Evolutionary conservation across 208 protist species (phyloP), one percentile per base, ranked within the genome.

Genomic region (Crithidia brevicula): DNA sequence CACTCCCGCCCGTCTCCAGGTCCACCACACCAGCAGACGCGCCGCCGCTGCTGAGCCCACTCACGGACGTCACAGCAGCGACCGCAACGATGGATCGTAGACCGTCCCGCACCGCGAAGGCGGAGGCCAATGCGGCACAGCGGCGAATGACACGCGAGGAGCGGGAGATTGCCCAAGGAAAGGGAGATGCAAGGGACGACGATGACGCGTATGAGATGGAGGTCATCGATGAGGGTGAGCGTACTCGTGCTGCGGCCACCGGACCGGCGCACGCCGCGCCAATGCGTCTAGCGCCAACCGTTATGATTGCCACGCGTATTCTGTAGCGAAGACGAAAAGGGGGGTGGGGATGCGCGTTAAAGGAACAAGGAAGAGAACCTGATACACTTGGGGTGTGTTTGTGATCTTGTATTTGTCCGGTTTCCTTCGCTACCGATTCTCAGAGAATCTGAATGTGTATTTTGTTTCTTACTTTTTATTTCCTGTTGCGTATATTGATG

Each of bases 301-400:
- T 85, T 25, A 73, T 85, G 58, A 81, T 89, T 28, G 84, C 72
- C 18, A 86, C 84, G 10, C 80, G 74, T 38, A 86, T 86, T 74
- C 45, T 85, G 16, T 84, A 58, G 58, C 16, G 13, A n/a, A 46
- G 50, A 33, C 22, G 10, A 25, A 30, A 22, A 0, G 23, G 3
- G 43, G 11, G 30, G 27, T 27, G 10, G 7, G 36, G 36, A 42
- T 42, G 36, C n/a, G n/a, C n/a, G n/a, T n/a, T n/a, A n/a, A n/a
- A n/a, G n/a, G n/a, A n/a, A n/a, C n/a, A n/a, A n/a, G n/a, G n/a
- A n/a, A n/a, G n/a, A n/a, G n/a, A n/a, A n/a, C n/a, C n/a, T n/a
- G n/a, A n/a, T n/a, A n/a, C n/a, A n/a, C n/a, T n/a, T n/a, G 36
- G 36, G 36, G 36, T 7, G 36, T 58, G 52, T 42, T 58, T 58